These are phyloP conservation scores for Coemansia sp. DNA, from an alignment of 192 early-diverging fungal species.

Conservation along the genomic window DNA sequence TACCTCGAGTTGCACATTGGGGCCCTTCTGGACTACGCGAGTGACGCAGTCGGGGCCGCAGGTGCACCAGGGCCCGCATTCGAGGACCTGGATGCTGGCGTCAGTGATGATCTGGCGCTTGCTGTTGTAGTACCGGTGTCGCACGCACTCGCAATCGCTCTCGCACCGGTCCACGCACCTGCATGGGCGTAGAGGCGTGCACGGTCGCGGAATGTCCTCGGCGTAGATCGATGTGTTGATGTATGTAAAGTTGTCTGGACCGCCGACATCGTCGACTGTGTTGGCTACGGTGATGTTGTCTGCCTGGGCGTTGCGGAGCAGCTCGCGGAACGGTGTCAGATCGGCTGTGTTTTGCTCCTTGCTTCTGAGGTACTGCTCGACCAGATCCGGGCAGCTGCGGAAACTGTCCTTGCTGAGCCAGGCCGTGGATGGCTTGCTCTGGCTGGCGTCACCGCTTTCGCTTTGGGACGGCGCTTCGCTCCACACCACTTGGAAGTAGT, in stretches of 20 bases:
- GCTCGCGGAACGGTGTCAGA: constrained; percentile 22
- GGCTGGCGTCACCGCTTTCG: too few relatives aligned
- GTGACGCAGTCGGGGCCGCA: constrained; percentile 35
- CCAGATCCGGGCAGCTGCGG: neutral
- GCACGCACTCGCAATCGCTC: constrained; percentile 20
- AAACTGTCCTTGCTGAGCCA: neutral
- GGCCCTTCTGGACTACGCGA: constrained; percentile 44
- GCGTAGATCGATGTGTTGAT: constrained; percentile 35
- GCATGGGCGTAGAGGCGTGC: constrained; percentile 32
- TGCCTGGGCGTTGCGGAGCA: constrained; percentile 18
- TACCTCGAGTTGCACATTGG: constrained; percentile 32
- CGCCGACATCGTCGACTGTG: constrained; percentile 31
- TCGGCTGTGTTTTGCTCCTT: constrained; percentile 25
- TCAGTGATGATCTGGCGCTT: constrained; percentile 17
- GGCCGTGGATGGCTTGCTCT: too few relatives aligned
- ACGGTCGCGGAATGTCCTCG: constrained; percentile 40
- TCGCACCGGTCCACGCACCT: constrained; percentile 21
- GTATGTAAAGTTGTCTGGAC: constrained; percentile 35
- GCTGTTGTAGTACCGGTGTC: constrained; percentile 23
- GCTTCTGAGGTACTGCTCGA: constrained; percentile 5
- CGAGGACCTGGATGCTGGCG: constrained; percentile 15
- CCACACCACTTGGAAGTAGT: too few relatives aligned
- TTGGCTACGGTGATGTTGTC: constrained; percentile 29
- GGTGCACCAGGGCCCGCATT: constrained; percentile 38
- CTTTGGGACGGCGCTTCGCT: too few relatives aligned